Evolutionary conservation across 2,329 filamentous ascomycete species (phyloP).

Genomic region (Lithohypha guttulata): DNA sequence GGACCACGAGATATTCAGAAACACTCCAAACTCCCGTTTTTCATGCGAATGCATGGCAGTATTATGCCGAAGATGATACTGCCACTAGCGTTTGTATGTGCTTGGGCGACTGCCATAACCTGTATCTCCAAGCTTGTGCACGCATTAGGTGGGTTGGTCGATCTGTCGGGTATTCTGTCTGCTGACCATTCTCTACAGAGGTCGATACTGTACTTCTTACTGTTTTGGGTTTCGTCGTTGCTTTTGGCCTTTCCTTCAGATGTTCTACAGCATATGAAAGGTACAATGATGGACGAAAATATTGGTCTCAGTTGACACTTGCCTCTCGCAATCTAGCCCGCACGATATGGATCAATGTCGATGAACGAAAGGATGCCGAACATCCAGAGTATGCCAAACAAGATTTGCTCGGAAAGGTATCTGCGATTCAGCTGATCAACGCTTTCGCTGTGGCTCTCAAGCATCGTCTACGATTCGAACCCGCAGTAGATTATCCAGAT

Average conservation of each 20-base stretch:
- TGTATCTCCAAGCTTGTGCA: slow-evolving; percentile 40
- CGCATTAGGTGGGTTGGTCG: slow-evolving; percentile 21
- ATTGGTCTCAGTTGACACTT: slow-evolving; percentile 49
- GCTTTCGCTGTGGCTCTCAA: slow-evolving; percentile 70
- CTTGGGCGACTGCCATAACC: slow-evolving; percentile 58
- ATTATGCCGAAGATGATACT: slow-evolving; percentile 65
- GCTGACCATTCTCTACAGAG: slow-evolving; percentile 29
- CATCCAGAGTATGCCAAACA: slow-evolving; percentile 41
- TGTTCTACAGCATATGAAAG: slow-evolving; percentile 67
- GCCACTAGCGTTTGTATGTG: slow-evolving; percentile 51
- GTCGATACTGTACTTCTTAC: slow-evolving; percentile 62
- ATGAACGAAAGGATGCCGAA: slow-evolving; percentile 42
- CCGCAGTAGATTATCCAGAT: slow-evolving; percentile 66
- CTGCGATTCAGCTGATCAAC: slow-evolving; percentile 65
- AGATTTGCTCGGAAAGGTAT: slow-evolving; percentile 59
- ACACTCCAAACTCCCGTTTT: slow-evolving; percentile 67
- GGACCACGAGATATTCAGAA: slow-evolving; percentile 56
- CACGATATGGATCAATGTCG: slow-evolving; percentile 69
- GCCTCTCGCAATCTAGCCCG: slow-evolving; percentile 51
- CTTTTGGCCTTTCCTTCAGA: slow-evolving; percentile 66
- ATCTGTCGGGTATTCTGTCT: slow-evolving; percentile 16
- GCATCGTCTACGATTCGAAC: slow-evolving; percentile 75
- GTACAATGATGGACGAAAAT: slow-evolving; percentile 52
- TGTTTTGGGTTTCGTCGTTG: slow-evolving; percentile 71
- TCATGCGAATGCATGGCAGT: slow-evolving; percentile 65